A percentile compares a stretch with the other conserved stretches of the same genome.
Conservation (phyloP, 192 early-diverging fungal genomes). For the Oehlia diaphana region DNA sequence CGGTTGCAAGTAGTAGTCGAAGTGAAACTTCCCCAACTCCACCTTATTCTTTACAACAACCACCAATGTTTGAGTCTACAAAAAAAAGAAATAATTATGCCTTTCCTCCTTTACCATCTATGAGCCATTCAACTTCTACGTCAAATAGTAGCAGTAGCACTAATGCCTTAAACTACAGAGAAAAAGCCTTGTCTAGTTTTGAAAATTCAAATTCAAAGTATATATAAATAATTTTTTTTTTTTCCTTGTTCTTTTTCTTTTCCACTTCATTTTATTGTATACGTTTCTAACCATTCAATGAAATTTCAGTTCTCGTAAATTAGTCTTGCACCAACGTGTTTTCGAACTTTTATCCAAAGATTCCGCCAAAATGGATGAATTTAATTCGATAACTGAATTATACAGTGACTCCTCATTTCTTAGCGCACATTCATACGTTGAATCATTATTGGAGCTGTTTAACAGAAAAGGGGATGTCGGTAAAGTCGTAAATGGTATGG, state of each 20-base stretch:
- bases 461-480: slow-evolving; percentile 39
- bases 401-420: slow-evolving; percentile 47
- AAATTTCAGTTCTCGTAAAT: slow-evolving; percentile 32
- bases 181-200: not conserved
- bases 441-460: slow-evolving; percentile 40
- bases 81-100: not conserved
- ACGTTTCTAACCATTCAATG: not conserved
- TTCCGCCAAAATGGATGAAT: slow-evolving; percentile 43
- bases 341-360: slow-evolving; percentile 34
- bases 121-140: not conserved
- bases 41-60: not conserved
- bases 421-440: slow-evolving; percentile 43
- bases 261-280: too few relatives aligned
- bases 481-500: slow-evolving; percentile 53
- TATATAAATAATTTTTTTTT: not conserved
- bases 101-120: not conserved
- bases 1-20: not conserved
- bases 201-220: not conserved
- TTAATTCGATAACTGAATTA: slow-evolving; percentile 49
- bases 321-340: slow-evolving; percentile 43
- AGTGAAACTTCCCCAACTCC: not conserved
- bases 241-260: too few relatives aligned
- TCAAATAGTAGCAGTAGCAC: not conserved
- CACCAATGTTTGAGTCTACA: not conserved
- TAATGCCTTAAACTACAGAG: not conserved